Percentiles rank a stretch among this genome's conserved stretches.
These are phyloP conservation scores for Hypoxylon trugodes DNA, from an alignment of 495 filamentous ascomycete genomes.

Conservation along the genomic window DNA sequence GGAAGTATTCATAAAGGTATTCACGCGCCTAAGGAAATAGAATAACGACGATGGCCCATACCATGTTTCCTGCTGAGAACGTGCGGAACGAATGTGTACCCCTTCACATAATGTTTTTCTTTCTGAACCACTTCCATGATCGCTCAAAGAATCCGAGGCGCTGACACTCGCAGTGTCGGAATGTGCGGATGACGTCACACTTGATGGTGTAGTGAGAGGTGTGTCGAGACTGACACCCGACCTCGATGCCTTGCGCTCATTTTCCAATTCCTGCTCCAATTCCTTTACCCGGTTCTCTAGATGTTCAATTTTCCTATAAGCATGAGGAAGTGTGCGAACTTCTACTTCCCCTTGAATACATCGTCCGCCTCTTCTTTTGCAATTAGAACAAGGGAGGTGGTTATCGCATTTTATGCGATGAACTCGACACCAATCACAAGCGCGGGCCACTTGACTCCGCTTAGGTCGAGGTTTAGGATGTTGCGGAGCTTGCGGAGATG, in stretches of 20 bases:
- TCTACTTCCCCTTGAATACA: slow-evolving; percentile 51
- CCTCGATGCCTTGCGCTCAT: slow-evolving; percentile 20
- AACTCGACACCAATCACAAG: slow-evolving; percentile 58
- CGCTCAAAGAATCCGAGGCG: slow-evolving; percentile 9
- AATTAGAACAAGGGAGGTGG: slow-evolving; percentile 56
- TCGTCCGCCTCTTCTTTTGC: slow-evolving; percentile 47
- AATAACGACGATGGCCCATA: slow-evolving; percentile 53
- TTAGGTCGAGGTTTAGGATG: slow-evolving; percentile 28
- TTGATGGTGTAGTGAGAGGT: slow-evolving; percentile 6
- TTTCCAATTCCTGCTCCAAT: slow-evolving; percentile 49
- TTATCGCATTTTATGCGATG: slow-evolving; percentile 60
- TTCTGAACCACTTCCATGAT: slow-evolving; percentile 4
- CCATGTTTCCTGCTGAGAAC: slow-evolving; percentile 46
- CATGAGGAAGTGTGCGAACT: slow-evolving; percentile 49
- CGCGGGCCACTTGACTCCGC: slow-evolving; percentile 32
- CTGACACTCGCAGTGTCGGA: neutral
- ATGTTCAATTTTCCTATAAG: slow-evolving; percentile 52
- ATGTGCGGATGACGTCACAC: slow-evolving; percentile 1
- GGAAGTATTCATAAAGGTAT: slow-evolving; percentile 42
- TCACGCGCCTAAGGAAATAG: slow-evolving; percentile 53
- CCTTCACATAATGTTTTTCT: slow-evolving; percentile 36
- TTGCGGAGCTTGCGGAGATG: slow-evolving; percentile 27
- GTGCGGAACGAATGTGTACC: slow-evolving; percentile 43
- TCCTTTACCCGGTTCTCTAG: slow-evolving; percentile 50
- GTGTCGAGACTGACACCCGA: slow-evolving; percentile 2